phyloP scores from a whole-genome alignment of 2,329 filamentous ascomycete species.

The Trematosphaeria pertusa region DNA sequence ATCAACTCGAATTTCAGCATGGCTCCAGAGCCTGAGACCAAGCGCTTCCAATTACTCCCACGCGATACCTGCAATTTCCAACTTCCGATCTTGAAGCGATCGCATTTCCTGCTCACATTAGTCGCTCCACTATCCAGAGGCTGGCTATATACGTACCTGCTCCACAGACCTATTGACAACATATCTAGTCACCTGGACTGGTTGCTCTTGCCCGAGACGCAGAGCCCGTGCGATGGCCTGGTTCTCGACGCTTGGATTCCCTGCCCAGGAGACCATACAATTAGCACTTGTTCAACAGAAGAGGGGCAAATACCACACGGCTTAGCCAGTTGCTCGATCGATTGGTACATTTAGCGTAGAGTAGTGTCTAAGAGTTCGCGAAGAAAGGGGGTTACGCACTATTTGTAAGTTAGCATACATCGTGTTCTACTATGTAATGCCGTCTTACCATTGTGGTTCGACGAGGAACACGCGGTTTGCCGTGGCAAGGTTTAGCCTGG shows the following conservation, averaged over 20 bases:
- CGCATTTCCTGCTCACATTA: constrained; percentile 49
- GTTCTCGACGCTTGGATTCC: constrained; percentile 61
- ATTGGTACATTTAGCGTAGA: no score
- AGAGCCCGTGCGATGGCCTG: constrained; percentile 60
- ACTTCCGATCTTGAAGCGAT: constrained; percentile 43
- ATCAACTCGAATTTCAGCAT: constrained; percentile 67
- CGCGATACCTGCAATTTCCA: constrained; percentile 25
- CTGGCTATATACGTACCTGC: constrained; percentile 51
- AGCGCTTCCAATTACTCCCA: constrained; percentile 34
- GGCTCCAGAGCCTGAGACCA: constrained; percentile 76
- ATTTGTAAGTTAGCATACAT: no score
- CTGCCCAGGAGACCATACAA: no score
- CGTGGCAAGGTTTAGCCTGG: constrained; percentile 56
- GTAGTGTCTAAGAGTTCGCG: no score
- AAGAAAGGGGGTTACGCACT: no score
- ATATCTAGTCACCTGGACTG: constrained; percentile 57
- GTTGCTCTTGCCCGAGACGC: constrained; percentile 54
- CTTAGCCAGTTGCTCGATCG: no score
- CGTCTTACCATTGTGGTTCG: constrained; percentile 64
- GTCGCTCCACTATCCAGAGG: no score
- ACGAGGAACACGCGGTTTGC: constrained; percentile 60
- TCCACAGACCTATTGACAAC: constrained; percentile 54
- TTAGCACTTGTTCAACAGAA: no score
- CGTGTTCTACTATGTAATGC: no score
- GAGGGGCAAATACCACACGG: no score